Evolutionary conservation across 2,329 filamentous ascomycete species (phyloP).

Genomic region (Botrytis deweyae): DNA sequence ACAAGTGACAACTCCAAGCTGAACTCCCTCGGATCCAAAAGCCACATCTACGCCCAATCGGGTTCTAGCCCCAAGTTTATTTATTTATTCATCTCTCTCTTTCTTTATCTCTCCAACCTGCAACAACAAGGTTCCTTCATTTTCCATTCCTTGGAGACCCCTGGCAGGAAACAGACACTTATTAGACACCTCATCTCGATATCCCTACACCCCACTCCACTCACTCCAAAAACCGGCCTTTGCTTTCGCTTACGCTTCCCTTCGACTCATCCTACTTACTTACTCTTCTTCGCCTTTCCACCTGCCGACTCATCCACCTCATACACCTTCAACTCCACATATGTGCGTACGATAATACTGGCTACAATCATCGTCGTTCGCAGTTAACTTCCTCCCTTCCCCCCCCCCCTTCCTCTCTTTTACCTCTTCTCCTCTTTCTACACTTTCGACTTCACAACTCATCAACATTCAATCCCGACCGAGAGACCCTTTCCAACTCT

Average conservation of each 20-base stretch:
- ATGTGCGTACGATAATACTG: slow-evolving; percentile 34
- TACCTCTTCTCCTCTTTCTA: slow-evolving; percentile 35
- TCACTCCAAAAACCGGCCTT: background rate
- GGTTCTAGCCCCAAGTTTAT: background rate
- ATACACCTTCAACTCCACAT: slow-evolving; percentile 22
- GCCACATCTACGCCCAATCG: background rate
- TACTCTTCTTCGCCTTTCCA: slow-evolving; percentile 14
- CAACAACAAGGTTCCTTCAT: background rate
- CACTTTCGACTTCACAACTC: slow-evolving; percentile 25
- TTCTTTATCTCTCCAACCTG: background rate
- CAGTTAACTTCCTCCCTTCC: slow-evolving; percentile 37
- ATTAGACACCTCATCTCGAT: slow-evolving; percentile 18
- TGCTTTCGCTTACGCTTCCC: slow-evolving; percentile 15
- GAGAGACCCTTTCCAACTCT: slow-evolving; percentile 32
- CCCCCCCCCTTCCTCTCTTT: slow-evolving; percentile 35
- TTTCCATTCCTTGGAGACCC: background rate
- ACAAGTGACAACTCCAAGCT: too few relatives aligned
- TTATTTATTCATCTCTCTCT: background rate
- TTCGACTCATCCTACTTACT: slow-evolving; percentile 21
- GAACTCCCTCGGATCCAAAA: background rate
- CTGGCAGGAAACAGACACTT: background rate
- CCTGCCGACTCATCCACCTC: slow-evolving; percentile 23
- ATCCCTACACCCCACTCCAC: slow-evolving; percentile 13
- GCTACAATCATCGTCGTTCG: slow-evolving; percentile 36
- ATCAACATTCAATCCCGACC: slow-evolving; percentile 5